Base-by-base conservation (phyloP, 345 rosid genomes). In the Ricinus communis region DNA sequence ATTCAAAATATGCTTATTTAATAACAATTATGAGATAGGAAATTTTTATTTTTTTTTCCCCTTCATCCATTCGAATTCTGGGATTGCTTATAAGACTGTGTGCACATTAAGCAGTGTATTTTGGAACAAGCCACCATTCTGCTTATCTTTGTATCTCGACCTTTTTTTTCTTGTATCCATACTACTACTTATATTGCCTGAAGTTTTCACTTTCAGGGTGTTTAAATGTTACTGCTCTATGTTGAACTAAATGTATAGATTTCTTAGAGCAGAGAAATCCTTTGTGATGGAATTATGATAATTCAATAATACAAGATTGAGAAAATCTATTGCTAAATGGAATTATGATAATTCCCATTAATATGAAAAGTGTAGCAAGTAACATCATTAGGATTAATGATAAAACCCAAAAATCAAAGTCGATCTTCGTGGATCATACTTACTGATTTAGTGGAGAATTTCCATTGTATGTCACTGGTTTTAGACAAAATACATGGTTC, bases 61-160 rank as follows among this genome's bases (percentile, higher is more conserved):
- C 21, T 57, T 56, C 4, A 33, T 43, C 25, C 54, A 33, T 68
- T 74, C 69, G 52, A 70, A 70, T 70, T 72, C 74, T 74, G 62
- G 22, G 30, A 65, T 49, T 76, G 70, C 71, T 10, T 60, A 38
- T 16, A 58, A 74, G 27, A 52, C 72, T 77, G 21, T 71, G 74
- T 77, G 82, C 75, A 58, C 52, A 43, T 63, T 58, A 76, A 75
- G 78, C 72, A 67, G 18, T 68, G 66, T 72, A 51, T 45, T 73
- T 47, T 65, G 60, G 64, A 70, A 74, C 58, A 63, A 19, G 45
- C 55, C 16, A 28, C 38, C 50, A 59, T 55, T 60, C 53, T 50
- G 58, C 19, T 46, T 22, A 59, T 58, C 16, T 12, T 58, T 56
- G 72, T 58, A 16, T 38, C 30, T 68, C 51, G 41, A 22, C 41